These are phyloP conservation scores for Collybia nuda DNA, from an alignment of 768 basidiomycete species.

Conservation along the genomic window DNA sequence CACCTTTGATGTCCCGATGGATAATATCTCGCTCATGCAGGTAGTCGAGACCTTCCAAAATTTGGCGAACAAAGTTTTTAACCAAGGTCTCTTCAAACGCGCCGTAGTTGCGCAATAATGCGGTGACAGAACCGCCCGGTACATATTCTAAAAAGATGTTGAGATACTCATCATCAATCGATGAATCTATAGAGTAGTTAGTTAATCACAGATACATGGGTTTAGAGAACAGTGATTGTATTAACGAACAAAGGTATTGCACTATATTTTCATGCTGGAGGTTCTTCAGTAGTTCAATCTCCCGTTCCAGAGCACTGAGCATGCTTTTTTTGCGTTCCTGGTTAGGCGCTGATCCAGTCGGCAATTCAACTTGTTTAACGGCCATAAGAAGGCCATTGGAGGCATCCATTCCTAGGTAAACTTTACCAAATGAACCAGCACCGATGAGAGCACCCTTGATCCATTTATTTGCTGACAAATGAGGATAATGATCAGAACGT, in stretches of 20 bases:
- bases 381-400: conserved; percentile 91
- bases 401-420: conserved; percentile 95
- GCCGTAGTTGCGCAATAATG: conserved; percentile 85
- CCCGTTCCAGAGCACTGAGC: conserved; percentile 88
- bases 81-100: conserved; percentile 93
- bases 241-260: conserved; percentile 86
- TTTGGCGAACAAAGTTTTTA: conserved; percentile 91
- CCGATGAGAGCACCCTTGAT: conserved; percentile 96
- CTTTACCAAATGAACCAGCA: conserved; percentile 92
- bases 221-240: neutral
- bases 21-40: conserved; percentile 93
- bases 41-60: conserved; percentile 84
- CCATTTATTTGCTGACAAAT: conserved; percentile 79
- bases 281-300: conserved; percentile 92
- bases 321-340: conserved; percentile 93
- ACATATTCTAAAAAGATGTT: conserved; percentile 99
- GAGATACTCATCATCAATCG: conserved; percentile 84
- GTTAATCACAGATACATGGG: neutral
- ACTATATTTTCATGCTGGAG: conserved; percentile 96
- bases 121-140: conserved; percentile 91
- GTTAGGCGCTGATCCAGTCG: conserved; percentile 78
- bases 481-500: neutral
- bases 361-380: conserved; percentile 95
- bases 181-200: conserved; percentile 68
- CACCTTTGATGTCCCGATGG: conserved; percentile 98